Evolutionary conservation across 257 asterid genomes (phyloP).

Genomic region (Fraxinus anomala): DNA sequence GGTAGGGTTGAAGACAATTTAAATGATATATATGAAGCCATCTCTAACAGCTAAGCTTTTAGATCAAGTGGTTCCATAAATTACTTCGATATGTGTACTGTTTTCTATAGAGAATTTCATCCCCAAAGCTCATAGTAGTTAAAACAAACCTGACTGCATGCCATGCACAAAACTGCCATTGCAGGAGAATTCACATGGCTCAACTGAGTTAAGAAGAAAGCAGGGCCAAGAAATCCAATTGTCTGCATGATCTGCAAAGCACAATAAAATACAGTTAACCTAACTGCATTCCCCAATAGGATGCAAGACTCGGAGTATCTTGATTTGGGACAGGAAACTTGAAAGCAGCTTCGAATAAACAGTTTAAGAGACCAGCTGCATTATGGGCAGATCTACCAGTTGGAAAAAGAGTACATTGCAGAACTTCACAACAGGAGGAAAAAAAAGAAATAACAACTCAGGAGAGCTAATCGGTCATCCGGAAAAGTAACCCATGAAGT

Average conservation of each 20-base stretch:
- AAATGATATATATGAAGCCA: neutral
- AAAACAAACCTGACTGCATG: slow-evolving; percentile 85
- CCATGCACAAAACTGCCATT: slow-evolving; percentile 86
- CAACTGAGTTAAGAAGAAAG: slow-evolving; percentile 89
- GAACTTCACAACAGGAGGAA: neutral
- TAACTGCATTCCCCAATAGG: neutral
- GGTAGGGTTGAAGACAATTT: neutral
- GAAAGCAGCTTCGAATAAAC: neutral
- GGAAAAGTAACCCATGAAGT: neutral
- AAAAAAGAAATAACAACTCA: too few relatives aligned
- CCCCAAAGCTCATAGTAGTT: slow-evolving; percentile 5
- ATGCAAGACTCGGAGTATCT: neutral
- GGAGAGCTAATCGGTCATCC: neutral
- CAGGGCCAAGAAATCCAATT: slow-evolving; percentile 90
- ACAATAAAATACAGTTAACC: neutral
- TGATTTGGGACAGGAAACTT: slow-evolving; percentile 2
- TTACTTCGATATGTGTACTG: neutral
- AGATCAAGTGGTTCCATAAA: neutral
- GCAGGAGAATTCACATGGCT: slow-evolving; percentile 87
- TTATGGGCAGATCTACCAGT: neutral
- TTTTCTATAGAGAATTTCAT: neutral
- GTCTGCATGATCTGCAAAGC: slow-evolving; percentile 81
- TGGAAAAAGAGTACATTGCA: neutral
- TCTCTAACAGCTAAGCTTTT: neutral
- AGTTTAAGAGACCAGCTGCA: neutral